Conservation (phyloP, 2,329 filamentous ascomycete species). For the Helotiales sp. region DNA sequence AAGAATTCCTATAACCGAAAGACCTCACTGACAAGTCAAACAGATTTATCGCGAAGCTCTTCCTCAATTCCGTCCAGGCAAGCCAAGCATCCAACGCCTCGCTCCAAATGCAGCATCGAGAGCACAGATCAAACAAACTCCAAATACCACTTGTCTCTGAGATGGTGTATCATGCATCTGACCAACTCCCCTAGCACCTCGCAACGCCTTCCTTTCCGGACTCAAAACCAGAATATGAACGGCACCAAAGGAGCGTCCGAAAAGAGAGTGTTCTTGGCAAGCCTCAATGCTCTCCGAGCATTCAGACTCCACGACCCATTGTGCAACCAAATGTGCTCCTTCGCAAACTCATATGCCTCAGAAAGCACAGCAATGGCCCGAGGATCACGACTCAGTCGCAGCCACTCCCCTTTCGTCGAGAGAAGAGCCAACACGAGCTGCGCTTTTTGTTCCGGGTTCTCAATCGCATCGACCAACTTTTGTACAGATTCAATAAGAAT, state of each 20-base stretch:
- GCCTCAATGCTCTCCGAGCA: constrained; percentile 1
- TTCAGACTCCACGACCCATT: constrained; percentile 9
- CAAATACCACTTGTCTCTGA: not conserved
- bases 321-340: constrained; percentile 3
- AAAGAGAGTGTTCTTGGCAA: not conserved
- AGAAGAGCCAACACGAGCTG: constrained; percentile 1
- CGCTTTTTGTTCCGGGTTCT: not conserved
- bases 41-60: not conserved
- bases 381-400: not conserved
- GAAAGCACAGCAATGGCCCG: not conserved
- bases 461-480: not conserved
- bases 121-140: not conserved
- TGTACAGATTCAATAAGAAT: not conserved
- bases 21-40: not conserved
- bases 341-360: not conserved
- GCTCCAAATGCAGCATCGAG: not conserved
- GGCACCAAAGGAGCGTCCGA: constrained; percentile 2
- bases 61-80: not conserved
- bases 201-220: not conserved
- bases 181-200: not conserved
- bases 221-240: constrained; percentile 13
- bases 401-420: constrained; percentile 5
- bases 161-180: not conserved
- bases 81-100: not conserved
- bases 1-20: not conserved